phyloP scores from a whole-genome alignment of 768 basidiomycete genomes.

The Leccinellum albellum region DNA sequence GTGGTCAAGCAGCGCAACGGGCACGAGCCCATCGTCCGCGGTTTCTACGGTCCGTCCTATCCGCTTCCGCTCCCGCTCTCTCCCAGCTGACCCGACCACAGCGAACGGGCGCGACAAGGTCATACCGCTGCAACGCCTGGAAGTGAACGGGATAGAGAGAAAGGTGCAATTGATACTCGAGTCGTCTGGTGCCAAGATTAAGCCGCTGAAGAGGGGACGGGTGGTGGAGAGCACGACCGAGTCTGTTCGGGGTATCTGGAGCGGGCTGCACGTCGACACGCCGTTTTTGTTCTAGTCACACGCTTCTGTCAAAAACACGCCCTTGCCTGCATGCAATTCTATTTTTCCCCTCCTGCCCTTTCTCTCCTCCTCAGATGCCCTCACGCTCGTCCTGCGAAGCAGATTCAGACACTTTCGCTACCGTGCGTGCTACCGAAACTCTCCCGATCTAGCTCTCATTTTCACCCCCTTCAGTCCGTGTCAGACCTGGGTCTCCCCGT shows the following conservation, averaged over 20 bases:
- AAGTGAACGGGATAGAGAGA: constrained; percentile 67
- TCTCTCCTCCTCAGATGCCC: constrained; percentile 4
- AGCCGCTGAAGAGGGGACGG: constrained; percentile 60
- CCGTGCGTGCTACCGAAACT: constrained; percentile 14
- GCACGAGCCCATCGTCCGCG: constrained; percentile 76
- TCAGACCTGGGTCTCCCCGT: constrained; percentile 27
- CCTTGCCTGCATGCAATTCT: constrained; percentile 25
- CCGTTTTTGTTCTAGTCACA: constrained; percentile 48
- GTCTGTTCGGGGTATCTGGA: constrained; percentile 86
- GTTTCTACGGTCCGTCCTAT: constrained; percentile 63
- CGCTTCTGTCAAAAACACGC: constrained; percentile 29
- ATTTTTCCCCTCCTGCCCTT: neutral
- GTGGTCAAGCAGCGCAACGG: constrained; percentile 74
- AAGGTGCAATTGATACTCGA: constrained; percentile 84
- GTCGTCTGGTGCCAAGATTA: constrained; percentile 84
- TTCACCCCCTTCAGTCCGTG: constrained; percentile 10
- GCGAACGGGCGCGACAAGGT: constrained; percentile 89
- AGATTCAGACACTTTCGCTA: constrained; percentile 24
- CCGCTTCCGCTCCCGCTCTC: neutral
- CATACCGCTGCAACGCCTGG: constrained; percentile 70
- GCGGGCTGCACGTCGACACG: constrained; percentile 77
- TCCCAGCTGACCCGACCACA: constrained; percentile 32
- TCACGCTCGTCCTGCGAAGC: constrained; percentile 5
- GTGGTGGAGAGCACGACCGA: constrained; percentile 77
- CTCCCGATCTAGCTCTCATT: neutral